Evolutionary conservation across 2,329 filamentous ascomycete genomes (phyloP), one percentile per base, ranked within the genome.

Genomic region (Microcyclospora pomicola): DNA sequence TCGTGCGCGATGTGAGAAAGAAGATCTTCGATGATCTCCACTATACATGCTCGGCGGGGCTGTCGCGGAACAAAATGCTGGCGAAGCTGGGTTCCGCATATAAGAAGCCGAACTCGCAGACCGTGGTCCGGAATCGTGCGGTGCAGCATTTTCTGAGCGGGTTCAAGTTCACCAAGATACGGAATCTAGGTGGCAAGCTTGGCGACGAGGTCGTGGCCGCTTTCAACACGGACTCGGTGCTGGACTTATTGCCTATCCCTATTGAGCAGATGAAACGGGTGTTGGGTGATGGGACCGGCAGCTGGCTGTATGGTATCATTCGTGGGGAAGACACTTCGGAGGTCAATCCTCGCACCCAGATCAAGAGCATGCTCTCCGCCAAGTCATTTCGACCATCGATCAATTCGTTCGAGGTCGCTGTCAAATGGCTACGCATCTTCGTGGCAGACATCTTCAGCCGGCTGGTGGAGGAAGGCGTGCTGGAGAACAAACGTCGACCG

Each of bases 361-460:
- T 95, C 65, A 95, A 96, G 59, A 91, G 82, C 12, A 96, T 98
- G 87, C 68, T 96, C 11, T 95, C 86, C 1, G 87, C 91, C 14
- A 98, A 98, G 57, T 92, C 86, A 0, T 98, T 98, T 53, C 72
- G 83, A 16, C 91, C 91, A 0, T 76, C 72, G 39, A 88, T 96
- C 55, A 82, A 77, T 48, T 80, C 70, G 2, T 64, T 74, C 13
- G 84, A 91, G 15, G 83, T 93, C 56, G 88, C 80, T 1, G 66
- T 73, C 15, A 78, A 77, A 42, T 98, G 91, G 91, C 67, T 98
- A 30, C 72, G 80, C 9, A 95, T 98, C 38, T 96, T 96, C 57
- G 77, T 74, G 4, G 83, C 85, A 1, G 91, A 98, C 56, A 93
- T 98, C 36, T 91, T 82, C 60, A 80, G 83, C 38, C 76, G 91